These are phyloP conservation scores for Apostasia shenzhenica DNA, from an alignment of 106 monocot species.

Conservation along the genomic window DNA sequence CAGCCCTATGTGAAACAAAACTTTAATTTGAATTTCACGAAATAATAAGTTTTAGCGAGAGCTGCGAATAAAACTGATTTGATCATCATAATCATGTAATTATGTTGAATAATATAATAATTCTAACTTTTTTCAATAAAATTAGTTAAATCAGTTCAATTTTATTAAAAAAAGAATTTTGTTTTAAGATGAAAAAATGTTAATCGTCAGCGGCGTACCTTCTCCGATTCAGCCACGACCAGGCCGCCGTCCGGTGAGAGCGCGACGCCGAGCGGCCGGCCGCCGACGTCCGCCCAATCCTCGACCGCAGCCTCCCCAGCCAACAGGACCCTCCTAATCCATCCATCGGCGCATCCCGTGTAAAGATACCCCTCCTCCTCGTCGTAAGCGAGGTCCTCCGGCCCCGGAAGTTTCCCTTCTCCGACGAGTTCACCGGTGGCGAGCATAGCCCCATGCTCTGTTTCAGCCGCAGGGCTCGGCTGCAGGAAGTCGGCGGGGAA, in stretches of 20 bases:
- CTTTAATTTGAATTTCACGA: too few relatives aligned
- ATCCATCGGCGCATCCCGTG: constrained; percentile 58
- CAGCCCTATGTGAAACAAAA: too few relatives aligned
- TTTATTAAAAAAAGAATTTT: too few relatives aligned
- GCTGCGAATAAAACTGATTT: too few relatives aligned
- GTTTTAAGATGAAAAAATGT: not conserved
- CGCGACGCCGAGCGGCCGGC: constrained; percentile 47
- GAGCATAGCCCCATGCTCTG: constrained; percentile 12
- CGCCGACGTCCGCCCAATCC: constrained; percentile 40
- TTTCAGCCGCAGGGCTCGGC: constrained; percentile 13
- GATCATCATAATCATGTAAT: too few relatives aligned
- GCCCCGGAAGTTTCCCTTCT: constrained; percentile 37
- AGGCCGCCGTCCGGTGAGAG: constrained; percentile 26
- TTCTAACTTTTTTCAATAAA: too few relatives aligned
- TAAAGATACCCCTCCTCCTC: constrained; percentile 27
- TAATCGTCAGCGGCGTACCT: constrained; percentile 22
- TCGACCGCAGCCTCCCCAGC: constrained; percentile 15
- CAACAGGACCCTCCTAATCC: constrained; percentile 48
- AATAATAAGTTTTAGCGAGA: too few relatives aligned
- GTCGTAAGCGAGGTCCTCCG: constrained; percentile 69
- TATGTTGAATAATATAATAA: too few relatives aligned
- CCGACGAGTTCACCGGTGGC: constrained; percentile 33
- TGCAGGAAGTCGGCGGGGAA: constrained; percentile 21
- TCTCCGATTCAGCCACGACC: constrained; percentile 35
- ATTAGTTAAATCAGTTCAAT: too few relatives aligned